These are phyloP conservation scores for Decorospora gaudefroyi DNA, from an alignment of 2,329 filamentous ascomycete species.

Conservation along the genomic window DNA sequence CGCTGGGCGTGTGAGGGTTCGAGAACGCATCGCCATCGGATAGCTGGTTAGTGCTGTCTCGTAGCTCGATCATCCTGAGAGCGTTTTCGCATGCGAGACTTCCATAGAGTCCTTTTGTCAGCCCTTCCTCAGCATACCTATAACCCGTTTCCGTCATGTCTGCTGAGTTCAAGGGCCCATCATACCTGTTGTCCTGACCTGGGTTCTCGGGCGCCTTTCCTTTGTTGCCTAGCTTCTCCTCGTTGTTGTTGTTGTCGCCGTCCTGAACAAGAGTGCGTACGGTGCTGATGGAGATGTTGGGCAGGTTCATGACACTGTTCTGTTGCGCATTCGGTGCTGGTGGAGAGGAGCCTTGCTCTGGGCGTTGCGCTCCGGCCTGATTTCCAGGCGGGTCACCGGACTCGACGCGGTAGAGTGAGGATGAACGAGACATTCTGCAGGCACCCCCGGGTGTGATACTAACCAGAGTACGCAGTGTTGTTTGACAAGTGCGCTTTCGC, in stretches of 20 bases:
- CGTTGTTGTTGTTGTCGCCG: background rate
- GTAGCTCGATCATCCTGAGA: conserved; percentile 4
- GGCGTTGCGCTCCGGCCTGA: background rate
- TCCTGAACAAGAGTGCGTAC: background rate
- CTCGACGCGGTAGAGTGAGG: background rate
- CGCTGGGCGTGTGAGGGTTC: conserved; percentile 1
- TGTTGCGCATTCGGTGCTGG: background rate
- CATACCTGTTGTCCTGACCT: conserved; percentile 1
- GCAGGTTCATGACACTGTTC: background rate
- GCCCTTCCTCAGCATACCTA: conserved; percentile 3
- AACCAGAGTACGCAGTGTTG: background rate
- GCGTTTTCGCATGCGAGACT: conserved; percentile 9
- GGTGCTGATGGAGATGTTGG: conserved; percentile 1
- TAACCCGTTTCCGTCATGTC: conserved; percentile 3
- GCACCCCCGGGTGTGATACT: background rate
- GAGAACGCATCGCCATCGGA: no score
- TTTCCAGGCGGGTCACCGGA: background rate
- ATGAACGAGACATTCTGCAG: background rate
- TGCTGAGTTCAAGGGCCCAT: background rate
- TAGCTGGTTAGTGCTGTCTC: background rate
- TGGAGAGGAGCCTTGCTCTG: background rate
- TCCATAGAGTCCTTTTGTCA: conserved; percentile 4
- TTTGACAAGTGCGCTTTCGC: background rate
- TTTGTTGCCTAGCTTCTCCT: background rate
- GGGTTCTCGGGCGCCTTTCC: background rate